A percentile compares a stretch with the other conserved stretches of the same genome.
These are phyloP conservation scores for Solanum sejunctum DNA, from an alignment of 257 asterid genomes.

Conservation along the genomic window DNA sequence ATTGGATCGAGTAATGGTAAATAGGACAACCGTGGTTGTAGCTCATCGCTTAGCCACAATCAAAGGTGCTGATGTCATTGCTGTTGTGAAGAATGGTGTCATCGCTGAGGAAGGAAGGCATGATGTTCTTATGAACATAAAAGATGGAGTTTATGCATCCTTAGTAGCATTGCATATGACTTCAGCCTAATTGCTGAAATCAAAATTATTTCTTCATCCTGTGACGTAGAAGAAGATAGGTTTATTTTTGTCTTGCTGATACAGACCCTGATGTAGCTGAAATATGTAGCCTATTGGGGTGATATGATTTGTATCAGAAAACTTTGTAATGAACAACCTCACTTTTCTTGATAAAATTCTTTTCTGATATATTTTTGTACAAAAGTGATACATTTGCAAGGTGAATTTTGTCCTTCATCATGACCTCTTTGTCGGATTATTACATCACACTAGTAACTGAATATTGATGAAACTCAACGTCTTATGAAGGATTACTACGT, in stretches of 20 bases:
- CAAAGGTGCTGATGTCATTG: slow-evolving; percentile 57
- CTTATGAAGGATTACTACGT: background rate
- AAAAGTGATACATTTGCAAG: background rate
- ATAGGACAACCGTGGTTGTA: slow-evolving; percentile 59
- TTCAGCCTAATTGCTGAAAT: slow-evolving; percentile 1
- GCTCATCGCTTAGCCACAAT: slow-evolving; percentile 61
- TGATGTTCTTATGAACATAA: slow-evolving; percentile 37
- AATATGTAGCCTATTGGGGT: background rate
- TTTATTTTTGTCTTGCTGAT: background rate
- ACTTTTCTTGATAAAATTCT: background rate
- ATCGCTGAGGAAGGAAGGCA: slow-evolving; percentile 59
- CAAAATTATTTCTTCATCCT: background rate
- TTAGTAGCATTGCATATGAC: slow-evolving; percentile 50
- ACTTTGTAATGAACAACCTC: background rate
- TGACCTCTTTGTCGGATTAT: background rate
- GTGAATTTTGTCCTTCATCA: background rate
- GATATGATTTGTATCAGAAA: background rate
- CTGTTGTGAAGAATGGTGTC: slow-evolving; percentile 63
- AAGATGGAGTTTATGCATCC: slow-evolving; percentile 57
- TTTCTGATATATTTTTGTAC: background rate
- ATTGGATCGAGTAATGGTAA: slow-evolving; percentile 49
- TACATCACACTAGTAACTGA: background rate
- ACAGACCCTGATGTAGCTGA: background rate
- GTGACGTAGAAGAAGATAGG: background rate
- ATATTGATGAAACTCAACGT: background rate